Evolutionary conservation across 148 eudicot genomes (phyloP).

Genomic region (Camellia japonica): DNA sequence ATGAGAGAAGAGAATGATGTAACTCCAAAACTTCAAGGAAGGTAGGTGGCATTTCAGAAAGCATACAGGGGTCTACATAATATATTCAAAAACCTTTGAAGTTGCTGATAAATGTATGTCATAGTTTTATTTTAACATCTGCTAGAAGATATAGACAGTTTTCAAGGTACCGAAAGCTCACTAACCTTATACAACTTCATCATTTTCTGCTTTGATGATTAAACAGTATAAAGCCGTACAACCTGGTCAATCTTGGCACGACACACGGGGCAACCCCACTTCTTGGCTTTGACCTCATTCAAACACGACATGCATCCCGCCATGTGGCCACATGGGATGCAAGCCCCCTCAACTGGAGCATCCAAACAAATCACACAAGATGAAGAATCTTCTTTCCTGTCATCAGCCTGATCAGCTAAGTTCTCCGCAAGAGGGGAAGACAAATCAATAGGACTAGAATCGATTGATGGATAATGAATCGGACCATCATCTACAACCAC

Average conservation of each 20-base stretch:
- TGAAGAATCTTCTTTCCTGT: slow-evolving; percentile 44
- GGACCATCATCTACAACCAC: slow-evolving; percentile 45
- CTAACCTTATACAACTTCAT: slow-evolving; percentile 13
- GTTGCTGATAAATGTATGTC: not conserved
- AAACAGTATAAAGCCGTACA: slow-evolving; percentile 76
- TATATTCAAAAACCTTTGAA: not conserved
- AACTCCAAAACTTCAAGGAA: not conserved
- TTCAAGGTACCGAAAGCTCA: not conserved
- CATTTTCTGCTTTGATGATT: slow-evolving; percentile 17
- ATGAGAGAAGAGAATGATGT: not conserved
- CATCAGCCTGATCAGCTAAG: slow-evolving; percentile 23
- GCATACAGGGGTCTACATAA: not conserved
- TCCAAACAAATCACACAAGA: slow-evolving; percentile 90
- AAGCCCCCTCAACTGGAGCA: slow-evolving; percentile 89
- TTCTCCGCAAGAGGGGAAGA: slow-evolving; percentile 19
- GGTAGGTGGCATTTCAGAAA: not conserved
- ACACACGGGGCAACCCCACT: slow-evolving; percentile 96
- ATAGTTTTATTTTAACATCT: not conserved
- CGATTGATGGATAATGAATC: slow-evolving; percentile 69
- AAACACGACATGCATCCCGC: slow-evolving; percentile 95
- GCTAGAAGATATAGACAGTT: not conserved
- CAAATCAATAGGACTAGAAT: slow-evolving; percentile 31
- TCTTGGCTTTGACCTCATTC: slow-evolving; percentile 70
- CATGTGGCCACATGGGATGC: slow-evolving; percentile 98
- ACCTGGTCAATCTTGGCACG: slow-evolving; percentile 81